Evolutionary conservation across 2,329 filamentous ascomycete genomes (phyloP).

Genomic region (Aspergillus awamori): DNA sequence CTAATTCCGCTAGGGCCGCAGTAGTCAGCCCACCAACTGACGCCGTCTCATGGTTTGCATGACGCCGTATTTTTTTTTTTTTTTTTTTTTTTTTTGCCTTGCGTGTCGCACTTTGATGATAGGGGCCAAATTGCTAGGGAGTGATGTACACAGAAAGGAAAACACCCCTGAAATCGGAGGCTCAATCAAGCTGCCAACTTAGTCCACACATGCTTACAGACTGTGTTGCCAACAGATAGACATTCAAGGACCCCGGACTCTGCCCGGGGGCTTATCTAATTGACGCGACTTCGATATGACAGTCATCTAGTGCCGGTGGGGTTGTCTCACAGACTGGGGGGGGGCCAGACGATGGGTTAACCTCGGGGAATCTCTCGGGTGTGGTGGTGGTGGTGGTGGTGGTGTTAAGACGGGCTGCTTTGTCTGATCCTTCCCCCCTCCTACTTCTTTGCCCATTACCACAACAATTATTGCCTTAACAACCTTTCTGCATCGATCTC

Average conservation of each 20-base stretch:
- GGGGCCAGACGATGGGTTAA: neutral
- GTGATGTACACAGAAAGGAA: neutral
- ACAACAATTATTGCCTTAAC: neutral
- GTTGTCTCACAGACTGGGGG: neutral
- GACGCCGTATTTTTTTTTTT: neutral
- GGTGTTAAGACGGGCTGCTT: neutral
- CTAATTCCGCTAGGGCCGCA: neutral
- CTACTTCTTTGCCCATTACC: neutral
- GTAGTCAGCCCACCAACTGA: neutral
- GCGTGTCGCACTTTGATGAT: no score
- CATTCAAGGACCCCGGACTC: neutral
- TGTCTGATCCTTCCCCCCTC: neutral
- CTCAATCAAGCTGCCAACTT: neutral
- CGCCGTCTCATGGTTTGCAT: neutral
- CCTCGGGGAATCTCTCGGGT: neutral
- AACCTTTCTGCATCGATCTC: neutral
- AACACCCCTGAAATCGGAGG: neutral
- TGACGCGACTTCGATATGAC: neutral
- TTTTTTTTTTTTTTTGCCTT: neutral
- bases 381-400: neutral
- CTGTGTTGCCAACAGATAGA: neutral
- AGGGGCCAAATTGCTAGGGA: neutral
- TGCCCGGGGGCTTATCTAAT: neutral
- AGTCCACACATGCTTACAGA: neutral
- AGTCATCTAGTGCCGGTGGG: neutral